Base-by-base conservation (phyloP, 345 rosid species). In the Eucalyptus pumila region DNA sequence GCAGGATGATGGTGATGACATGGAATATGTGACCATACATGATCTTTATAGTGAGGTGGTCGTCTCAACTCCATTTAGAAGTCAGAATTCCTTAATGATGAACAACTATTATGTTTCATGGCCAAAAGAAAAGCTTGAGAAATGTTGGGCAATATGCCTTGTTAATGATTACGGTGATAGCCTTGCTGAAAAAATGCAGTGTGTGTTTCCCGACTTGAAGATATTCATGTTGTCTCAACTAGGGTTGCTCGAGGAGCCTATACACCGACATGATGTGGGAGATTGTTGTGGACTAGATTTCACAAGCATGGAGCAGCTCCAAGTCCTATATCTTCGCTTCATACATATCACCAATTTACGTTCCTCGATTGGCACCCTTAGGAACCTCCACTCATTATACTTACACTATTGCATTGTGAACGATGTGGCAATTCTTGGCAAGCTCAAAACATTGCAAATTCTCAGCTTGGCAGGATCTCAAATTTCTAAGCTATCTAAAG, bases 141-240 rank as follows among this genome's bases (percentile, higher is more conserved):
- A 54, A 26, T 58, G 65, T 5, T 58, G 65, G 7, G n/a, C 65
- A 58, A 58, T 58, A 24, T 58, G n/a, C n/a, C 65, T 58, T 2
- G 65, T 0, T 2, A 11, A 58, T 26, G 65, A 5, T 11, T 12
- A 5, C 3, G 3, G 14, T 4, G 30, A 11, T 10, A 5, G 65
- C 14, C n/a, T 58, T 58, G n/a, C 30, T 58, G 30, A 58, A 10
- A 12, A 9, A 2, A 58, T 5, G 65, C 11, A 0, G 62, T 10
- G 12, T 24, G 3, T 0, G 14, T 58, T 23, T 58, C 65, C 30
- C 14, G 0, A 11, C 65, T 58, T 23, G 65, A 58, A 58, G 65
- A 23, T 58, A 23, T 5, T 58, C 13, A 24, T 58, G 65, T 11
- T 58, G 65, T 58, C 65, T 56, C 58, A 52, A 0, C 0, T 21